These are phyloP conservation scores for Candida ovalis DNA, from an alignment of 805 yeast genomes.

Conservation along the genomic window DNA sequence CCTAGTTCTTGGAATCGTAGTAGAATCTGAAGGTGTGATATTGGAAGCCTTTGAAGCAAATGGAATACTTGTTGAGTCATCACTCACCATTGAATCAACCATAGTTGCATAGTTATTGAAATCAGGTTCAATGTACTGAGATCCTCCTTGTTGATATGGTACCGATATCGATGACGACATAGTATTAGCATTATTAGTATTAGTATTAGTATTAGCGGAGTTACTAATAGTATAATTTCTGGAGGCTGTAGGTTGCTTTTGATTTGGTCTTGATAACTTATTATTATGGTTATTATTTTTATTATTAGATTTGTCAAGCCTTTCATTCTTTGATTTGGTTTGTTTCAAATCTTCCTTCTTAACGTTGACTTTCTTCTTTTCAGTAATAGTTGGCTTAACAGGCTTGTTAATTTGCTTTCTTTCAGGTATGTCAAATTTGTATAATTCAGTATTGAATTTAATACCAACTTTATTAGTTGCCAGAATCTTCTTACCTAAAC, in stretches of 20 bases:
- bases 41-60: neutral
- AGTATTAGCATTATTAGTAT: too few species aligned
- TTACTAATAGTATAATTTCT: too few species aligned
- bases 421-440: conserved; percentile 15
- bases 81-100: conserved; percentile 32
- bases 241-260: neutral
- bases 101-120: conserved; percentile 18
- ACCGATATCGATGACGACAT: too few species aligned
- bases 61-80: conserved; percentile 5
- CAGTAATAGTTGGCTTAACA: neutral
- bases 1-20: conserved; percentile 7
- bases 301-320: neutral
- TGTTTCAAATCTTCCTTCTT: neutral
- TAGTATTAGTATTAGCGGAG: too few species aligned
- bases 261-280: neutral
- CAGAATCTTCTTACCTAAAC: conserved; percentile 28
- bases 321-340: neutral
- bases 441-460: conserved; percentile 17
- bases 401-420: neutral
- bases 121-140: neutral
- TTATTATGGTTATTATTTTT: neutral
- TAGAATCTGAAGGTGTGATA: neutral
- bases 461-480: conserved; percentile 29
- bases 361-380: neutral
- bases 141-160: neutral